Conservation (phyloP, 1,139 yeast species). For the Saccharomyces hybrid region DNA sequence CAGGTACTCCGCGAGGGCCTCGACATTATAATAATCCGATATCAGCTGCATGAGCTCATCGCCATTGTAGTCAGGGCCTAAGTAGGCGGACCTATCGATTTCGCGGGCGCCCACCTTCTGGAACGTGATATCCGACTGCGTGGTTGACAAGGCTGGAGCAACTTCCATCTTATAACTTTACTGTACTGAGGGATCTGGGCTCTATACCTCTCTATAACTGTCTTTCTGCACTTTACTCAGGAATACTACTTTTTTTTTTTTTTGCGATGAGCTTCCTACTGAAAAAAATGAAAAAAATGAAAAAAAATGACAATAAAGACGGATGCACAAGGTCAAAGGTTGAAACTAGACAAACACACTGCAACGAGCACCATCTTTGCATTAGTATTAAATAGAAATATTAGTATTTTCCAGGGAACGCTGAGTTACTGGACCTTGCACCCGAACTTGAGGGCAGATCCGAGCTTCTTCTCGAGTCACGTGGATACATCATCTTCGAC, state of each 20-base stretch:
- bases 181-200: too few species aligned
- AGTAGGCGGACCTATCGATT: constrained; percentile 35
- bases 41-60: constrained; percentile 34
- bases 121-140: constrained; percentile 43
- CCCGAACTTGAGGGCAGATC: too few species aligned
- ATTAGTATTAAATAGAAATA: too few species aligned
- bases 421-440: too few species aligned
- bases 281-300: not conserved
- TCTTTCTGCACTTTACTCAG: too few species aligned
- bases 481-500: not conserved
- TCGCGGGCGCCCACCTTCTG: constrained; percentile 33
- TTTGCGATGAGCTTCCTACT: not conserved
- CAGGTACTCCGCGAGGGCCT: constrained; percentile 39
- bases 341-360: too few species aligned
- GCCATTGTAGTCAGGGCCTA: constrained; percentile 25
- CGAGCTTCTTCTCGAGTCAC: not conserved
- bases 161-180: constrained; percentile 9
- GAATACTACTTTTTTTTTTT: too few species aligned
- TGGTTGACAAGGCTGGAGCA: constrained; percentile 57
- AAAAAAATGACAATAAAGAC: too few species aligned
- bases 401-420: too few species aligned
- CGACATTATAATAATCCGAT: constrained; percentile 45
- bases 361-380: too few species aligned
- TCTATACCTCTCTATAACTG: too few species aligned
- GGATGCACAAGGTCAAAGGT: not conserved